These are phyloP conservation scores for Podaxis pistillaris DNA, from an alignment of 768 basidiomycete genomes.

Conservation along the genomic window DNA sequence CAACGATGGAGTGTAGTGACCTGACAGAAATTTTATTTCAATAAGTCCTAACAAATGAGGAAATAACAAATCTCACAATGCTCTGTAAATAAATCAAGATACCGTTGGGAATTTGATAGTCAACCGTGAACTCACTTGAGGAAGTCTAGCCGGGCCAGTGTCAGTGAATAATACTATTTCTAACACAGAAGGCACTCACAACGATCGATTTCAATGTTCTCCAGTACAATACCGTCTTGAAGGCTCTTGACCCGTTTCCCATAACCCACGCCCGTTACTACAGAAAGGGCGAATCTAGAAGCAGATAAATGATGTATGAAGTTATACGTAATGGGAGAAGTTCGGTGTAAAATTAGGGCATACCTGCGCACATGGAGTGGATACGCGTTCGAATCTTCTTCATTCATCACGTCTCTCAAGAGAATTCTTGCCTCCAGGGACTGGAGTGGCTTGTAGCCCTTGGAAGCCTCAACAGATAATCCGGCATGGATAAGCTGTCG, in stretches of 20 bases:
- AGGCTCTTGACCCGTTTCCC: conserved; percentile 23
- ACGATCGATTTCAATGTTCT: conserved; percentile 21
- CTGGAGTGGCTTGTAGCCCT: conserved; percentile 23
- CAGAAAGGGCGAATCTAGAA: conserved; percentile 22
- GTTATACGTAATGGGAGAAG: not conserved
- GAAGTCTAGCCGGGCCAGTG: not conserved
- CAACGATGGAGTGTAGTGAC: not conserved
- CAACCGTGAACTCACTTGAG: conserved; percentile 6
- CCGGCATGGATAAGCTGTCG: conserved; percentile 25
- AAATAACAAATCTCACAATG: not conserved
- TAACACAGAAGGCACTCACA: conserved; percentile 17
- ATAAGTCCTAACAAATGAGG: not conserved
- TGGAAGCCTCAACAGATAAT: conserved; percentile 22
- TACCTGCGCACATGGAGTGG: conserved; percentile 20
- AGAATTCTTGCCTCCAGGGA: conserved; percentile 22
- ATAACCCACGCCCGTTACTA: conserved; percentile 23
- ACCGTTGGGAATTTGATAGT: too few relatives aligned
- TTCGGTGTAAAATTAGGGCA: conserved; percentile 6
- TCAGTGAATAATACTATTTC: not conserved
- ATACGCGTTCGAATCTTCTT: conserved; percentile 14
- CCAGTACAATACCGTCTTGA: conserved; percentile 21
- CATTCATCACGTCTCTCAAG: conserved; percentile 20
- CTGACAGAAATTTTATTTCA: conserved; percentile 2
- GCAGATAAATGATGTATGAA: not conserved
- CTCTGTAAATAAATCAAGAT: not conserved